Conservation (phyloP, 1,284 basidiomycete species). For the Bondarzewia mesenterica region DNA sequence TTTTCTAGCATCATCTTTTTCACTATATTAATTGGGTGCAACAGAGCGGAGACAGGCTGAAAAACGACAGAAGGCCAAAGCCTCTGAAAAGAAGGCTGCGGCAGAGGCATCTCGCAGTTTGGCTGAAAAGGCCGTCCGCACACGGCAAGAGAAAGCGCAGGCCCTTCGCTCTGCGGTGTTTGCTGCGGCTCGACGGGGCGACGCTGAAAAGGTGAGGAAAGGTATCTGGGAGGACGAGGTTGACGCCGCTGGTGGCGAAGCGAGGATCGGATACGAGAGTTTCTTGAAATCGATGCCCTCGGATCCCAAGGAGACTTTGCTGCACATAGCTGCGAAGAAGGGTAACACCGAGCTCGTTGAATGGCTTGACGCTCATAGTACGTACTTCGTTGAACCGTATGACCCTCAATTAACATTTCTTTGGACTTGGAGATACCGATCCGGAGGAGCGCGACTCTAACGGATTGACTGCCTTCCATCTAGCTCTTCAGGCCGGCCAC, state of each 20-base stretch:
- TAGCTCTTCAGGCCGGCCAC: constrained; percentile 48
- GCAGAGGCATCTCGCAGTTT: constrained; percentile 41
- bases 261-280: constrained; percentile 45
- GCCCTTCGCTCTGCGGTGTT: constrained; percentile 51
- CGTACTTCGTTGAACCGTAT: constrained; percentile 12
- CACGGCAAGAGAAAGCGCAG: constrained; percentile 42
- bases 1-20: not conserved
- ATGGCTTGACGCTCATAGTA: constrained; percentile 67
- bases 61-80: constrained; percentile 47
- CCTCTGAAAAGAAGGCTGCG: constrained; percentile 44
- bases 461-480: constrained; percentile 55
- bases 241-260: constrained; percentile 62
- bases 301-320: constrained; percentile 56
- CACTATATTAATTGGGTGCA: constrained; percentile 6
- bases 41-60: constrained; percentile 45
- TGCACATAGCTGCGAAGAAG: constrained; percentile 52
- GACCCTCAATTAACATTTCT: constrained; percentile 11
- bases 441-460: constrained; percentile 55
- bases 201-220: constrained; percentile 46
- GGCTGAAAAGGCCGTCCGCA: constrained; percentile 39
- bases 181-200: constrained; percentile 47
- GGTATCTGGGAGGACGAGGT: constrained; percentile 62
- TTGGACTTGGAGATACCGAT: constrained; percentile 47
- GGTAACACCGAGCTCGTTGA: constrained; percentile 49
- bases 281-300: constrained; percentile 37